A percentile compares a stretch with the other conserved stretches of the same genome.
These are phyloP conservation scores for Endogone sp. DNA, from an alignment of 192 early-diverging fungal species.

Conservation along the genomic window DNA sequence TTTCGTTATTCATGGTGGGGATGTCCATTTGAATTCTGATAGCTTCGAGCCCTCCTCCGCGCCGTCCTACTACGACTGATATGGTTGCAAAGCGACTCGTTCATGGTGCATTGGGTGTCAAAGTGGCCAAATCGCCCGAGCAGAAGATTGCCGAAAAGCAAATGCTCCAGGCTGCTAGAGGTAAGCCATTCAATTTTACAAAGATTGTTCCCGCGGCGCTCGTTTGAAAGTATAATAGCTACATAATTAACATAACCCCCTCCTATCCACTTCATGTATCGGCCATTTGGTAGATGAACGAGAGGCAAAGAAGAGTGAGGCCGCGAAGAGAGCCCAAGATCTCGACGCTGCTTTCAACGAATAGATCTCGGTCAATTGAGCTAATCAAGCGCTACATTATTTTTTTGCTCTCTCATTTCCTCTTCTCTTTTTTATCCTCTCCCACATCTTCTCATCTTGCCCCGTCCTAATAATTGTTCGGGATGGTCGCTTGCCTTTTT, in stretches of 20 bases:
- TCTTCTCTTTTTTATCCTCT: neutral
- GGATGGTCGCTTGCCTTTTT: no score
- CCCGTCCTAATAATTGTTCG: no score
- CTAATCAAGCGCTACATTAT: no score
- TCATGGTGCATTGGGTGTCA: constrained; percentile 70
- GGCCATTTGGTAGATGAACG: neutral
- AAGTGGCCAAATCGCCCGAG: constrained; percentile 39
- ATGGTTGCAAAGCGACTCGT: constrained; percentile 73
- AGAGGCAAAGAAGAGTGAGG: neutral
- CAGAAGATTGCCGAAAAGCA: constrained; percentile 43
- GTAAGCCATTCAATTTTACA: constrained; percentile 21
- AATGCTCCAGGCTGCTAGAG: constrained; percentile 39
- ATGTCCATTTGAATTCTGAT: neutral
- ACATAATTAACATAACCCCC: no score
- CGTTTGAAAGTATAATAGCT: no score
- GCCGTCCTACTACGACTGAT: constrained; percentile 53
- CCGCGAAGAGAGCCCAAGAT: neutral
- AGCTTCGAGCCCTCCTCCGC: constrained; percentile 5
- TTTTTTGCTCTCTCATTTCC: no score
- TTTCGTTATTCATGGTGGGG: no score
- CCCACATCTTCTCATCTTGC: no score
- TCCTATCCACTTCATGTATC: no score
- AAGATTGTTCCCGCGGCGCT: no score
- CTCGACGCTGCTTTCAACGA: neutral
- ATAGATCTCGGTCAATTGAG: no score